A percentile compares a stretch with the other conserved stretches of the same genome.
Conservation (phyloP, 2,329 filamentous ascomycete genomes). For the Nannizzia gypsea region DNA sequence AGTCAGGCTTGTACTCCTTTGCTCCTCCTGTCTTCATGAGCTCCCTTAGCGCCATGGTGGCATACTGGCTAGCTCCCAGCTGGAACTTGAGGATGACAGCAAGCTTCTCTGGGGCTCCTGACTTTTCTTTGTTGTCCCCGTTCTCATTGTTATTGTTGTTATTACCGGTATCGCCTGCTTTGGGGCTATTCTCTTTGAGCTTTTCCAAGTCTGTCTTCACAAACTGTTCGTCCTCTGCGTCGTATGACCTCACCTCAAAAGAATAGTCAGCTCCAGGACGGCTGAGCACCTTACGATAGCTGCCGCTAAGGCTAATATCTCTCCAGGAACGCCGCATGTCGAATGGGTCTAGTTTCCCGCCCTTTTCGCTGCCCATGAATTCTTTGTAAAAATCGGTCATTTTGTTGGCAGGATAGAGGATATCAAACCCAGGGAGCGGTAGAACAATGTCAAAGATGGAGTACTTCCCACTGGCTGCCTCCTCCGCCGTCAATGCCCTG, state of each 20-base stretch:
- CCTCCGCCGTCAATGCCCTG: slow-evolving; percentile 61
- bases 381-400: slow-evolving; percentile 72
- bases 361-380: slow-evolving; percentile 72
- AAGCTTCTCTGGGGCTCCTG: slow-evolving; percentile 39
- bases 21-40: slow-evolving; percentile 58
- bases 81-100: slow-evolving; percentile 63
- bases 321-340: slow-evolving; percentile 77
- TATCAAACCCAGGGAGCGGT: slow-evolving; percentile 82
- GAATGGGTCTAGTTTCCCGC: slow-evolving; percentile 67
- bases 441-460: slow-evolving; percentile 80
- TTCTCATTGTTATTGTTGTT: slow-evolving; percentile 11
- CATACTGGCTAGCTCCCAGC: slow-evolving; percentile 68
- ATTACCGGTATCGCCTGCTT: slow-evolving; percentile 16
- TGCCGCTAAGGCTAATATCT: slow-evolving; percentile 78
- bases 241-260: slow-evolving; percentile 59
- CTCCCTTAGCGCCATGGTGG: slow-evolving; percentile 70
- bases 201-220: slow-evolving; percentile 75
- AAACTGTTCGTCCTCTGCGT: slow-evolving; percentile 60
- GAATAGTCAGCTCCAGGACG: slow-evolving; percentile 52
- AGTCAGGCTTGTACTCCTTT: slow-evolving; percentile 52
- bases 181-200: slow-evolving; percentile 36
- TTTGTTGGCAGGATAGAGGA: slow-evolving; percentile 73
- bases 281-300: slow-evolving; percentile 75
- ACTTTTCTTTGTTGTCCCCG: slow-evolving; percentile 1
- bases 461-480: slow-evolving; percentile 64